Conservation (phyloP, 2,329 filamentous ascomycete species). For the Phialocephala sp. region DNA sequence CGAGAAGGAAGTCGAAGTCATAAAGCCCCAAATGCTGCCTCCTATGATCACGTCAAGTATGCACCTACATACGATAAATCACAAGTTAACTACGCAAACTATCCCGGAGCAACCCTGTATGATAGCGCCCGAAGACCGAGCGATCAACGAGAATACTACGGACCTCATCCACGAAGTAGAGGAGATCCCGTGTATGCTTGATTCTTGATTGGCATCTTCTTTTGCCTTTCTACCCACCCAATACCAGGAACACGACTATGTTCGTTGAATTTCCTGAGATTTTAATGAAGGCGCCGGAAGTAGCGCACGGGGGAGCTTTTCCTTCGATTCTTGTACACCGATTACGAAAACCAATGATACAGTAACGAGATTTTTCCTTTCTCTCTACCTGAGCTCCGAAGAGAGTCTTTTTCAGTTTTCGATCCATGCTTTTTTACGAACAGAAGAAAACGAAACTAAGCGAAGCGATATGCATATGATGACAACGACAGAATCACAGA, state of each 20-base stretch:
- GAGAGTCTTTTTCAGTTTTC: neutral
- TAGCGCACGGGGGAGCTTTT: slow-evolving; percentile 3
- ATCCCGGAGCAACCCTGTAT: slow-evolving; percentile 10
- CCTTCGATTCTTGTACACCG: slow-evolving; percentile 9
- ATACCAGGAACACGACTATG: neutral
- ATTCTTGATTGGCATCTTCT: neutral
- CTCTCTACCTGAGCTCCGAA: neutral
- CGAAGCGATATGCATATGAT: neutral
- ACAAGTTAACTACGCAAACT: slow-evolving; percentile 22
- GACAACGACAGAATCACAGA: neutral
- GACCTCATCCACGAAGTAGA: neutral
- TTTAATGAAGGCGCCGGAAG: slow-evolving; percentile 8
- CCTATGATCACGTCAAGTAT: slow-evolving; percentile 27
- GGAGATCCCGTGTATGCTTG: slow-evolving; percentile 12
- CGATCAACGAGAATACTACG: slow-evolving; percentile 20
- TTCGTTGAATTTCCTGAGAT: slow-evolving; percentile 6
- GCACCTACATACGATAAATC: slow-evolving; percentile 21
- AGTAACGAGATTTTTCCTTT: slow-evolving; percentile 4
- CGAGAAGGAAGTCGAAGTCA: slow-evolving; percentile 20
- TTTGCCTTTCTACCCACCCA: neutral
- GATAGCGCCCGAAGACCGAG: slow-evolving; percentile 17
- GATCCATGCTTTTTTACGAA: neutral
- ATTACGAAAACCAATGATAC: slow-evolving; percentile 6
- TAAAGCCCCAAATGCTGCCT: slow-evolving; percentile 13
- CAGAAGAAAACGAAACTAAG: slow-evolving; percentile 4